A percentile compares a stretch with the other conserved stretches of the same genome.
phyloP scores from a whole-genome alignment of 164 flowering plant species.

The Magnolia kwangsiensis region DNA sequence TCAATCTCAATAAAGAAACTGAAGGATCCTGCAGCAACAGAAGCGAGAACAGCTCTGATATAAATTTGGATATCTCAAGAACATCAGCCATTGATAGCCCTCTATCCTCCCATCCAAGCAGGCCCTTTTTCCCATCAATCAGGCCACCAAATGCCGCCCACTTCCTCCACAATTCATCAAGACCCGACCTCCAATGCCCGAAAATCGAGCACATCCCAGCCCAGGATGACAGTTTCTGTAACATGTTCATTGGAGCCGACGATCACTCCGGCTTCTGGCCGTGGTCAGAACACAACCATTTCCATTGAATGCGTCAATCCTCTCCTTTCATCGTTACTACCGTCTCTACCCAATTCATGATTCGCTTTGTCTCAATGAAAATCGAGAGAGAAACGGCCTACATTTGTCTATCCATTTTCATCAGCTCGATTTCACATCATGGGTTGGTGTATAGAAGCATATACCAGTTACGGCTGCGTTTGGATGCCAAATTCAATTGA shows the following conservation, averaged over 20 bases:
- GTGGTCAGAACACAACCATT: conserved; percentile 78
- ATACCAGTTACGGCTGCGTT: neutral
- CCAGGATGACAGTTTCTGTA: conserved; percentile 72
- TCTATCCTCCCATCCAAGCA: conserved; percentile 34
- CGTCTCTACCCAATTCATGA: neutral
- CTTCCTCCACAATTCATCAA: conserved; percentile 48
- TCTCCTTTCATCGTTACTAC: neutral
- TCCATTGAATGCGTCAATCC: conserved; percentile 42
- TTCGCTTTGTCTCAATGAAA: neutral
- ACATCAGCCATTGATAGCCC: conserved; percentile 67
- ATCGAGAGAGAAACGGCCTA: neutral
- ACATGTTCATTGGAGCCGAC: conserved; percentile 78
- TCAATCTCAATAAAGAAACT: conserved; percentile 93
- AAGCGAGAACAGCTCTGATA: conserved; percentile 88
- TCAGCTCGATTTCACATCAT: conserved; percentile 16
- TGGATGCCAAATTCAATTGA: neutral
- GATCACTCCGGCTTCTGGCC: conserved; percentile 96
- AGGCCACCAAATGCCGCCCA: conserved; percentile 45
- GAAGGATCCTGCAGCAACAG: conserved; percentile 89
- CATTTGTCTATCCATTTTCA: neutral
- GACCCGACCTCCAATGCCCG: conserved; percentile 33
- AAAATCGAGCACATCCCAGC: conserved; percentile 28
- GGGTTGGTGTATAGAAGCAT: conserved; percentile 21
- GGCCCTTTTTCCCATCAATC: conserved; percentile 36
- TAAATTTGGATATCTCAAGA: conserved; percentile 69